These are phyloP conservation scores for Skeletonema marinoi DNA, from an alignment of 108 stramenopile species.

Conservation along the genomic window DNA sequence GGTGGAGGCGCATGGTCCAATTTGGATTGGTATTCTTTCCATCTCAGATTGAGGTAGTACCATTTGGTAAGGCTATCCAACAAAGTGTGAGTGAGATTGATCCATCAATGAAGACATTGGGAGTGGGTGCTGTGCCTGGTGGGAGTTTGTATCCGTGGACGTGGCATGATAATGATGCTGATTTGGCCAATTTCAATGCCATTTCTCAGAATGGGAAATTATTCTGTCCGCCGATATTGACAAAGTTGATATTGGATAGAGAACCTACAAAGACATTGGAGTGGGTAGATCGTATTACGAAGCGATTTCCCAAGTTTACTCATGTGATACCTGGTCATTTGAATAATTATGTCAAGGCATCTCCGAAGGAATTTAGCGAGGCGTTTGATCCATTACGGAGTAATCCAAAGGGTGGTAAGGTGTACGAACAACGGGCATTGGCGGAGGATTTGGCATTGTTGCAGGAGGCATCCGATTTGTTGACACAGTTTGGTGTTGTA, in stretches of 20 bases:
- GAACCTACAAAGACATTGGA: constrained; percentile 71
- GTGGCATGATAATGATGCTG: constrained; percentile 69
- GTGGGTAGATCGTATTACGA: constrained; percentile 78
- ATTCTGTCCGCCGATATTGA: constrained; percentile 92
- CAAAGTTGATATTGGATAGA: constrained; percentile 88
- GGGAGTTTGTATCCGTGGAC: constrained; percentile 81
- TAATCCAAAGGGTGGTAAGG: constrained; percentile 38
- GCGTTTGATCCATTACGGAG: constrained; percentile 81
- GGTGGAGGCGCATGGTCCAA: constrained; percentile 89
- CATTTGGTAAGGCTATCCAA: constrained; percentile 49
- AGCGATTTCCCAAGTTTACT: constrained; percentile 76
- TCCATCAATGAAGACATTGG: constrained; percentile 56
- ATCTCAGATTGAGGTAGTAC: constrained; percentile 78
- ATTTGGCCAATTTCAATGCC: constrained; percentile 61
- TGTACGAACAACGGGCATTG: constrained; percentile 63
- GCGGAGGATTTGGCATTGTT: constrained; percentile 81
- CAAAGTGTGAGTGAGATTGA: constrained; percentile 54
- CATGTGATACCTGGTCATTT: constrained; percentile 89
- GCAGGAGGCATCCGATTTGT: constrained; percentile 77
- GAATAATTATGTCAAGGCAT: constrained; percentile 75
- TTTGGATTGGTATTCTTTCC: constrained; percentile 94
- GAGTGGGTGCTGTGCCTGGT: constrained; percentile 71
- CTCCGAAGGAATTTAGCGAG: constrained; percentile 66
- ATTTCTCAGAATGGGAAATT: constrained; percentile 64
- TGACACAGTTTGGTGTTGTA: constrained; percentile 74